Evolutionary conservation across 2,329 filamentous ascomycete species (phyloP), one percentile per base, ranked within the genome.

Genomic region (Cordyceps javanica): DNA sequence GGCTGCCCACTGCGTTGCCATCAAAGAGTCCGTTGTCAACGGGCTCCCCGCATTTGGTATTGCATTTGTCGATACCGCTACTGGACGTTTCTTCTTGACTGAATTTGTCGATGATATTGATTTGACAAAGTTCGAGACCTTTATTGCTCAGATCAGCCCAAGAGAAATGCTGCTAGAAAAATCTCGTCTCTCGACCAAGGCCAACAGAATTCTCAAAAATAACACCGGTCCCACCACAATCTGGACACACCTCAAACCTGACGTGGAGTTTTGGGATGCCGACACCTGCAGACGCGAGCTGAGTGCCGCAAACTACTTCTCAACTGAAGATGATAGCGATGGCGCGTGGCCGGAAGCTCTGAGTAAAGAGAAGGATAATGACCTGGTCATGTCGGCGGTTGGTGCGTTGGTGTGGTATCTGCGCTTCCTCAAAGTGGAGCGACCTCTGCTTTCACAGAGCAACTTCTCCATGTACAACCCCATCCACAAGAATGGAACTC

Each of bases 121-220:
- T 66, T 82, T 97, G 73, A 99, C 94, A 59, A 96, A 92, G 68
- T 97, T 99, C 64, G 94, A 99, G 75, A 99, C 94, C 0, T 89
- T 99, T 61, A 86, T 99, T 38, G 94, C 94, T 16, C 94, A 99
- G 70, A 96, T 87, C 16, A 83, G 88, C 21, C 94, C 94, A 0
- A 88, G 90, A 51, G 94, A 99, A 72, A 75, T 99, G 45, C 76
- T 99, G 0, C 75, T 99, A 0, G 94, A 99, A 69, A 97, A 95
- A 71, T 89, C 87, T 0, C 86, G 80, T 28, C 78, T 97, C 30
- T 97, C 92, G 0, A 85, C 88, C n/a, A 96, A 94, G 69, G 90
- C 90, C 0, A 73, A 96, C 59, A 88, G 94, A 3, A 96, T 99
- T 44, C 77, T 99, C 63, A 99, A 97, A 75, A 97, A 96, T 70